phyloP scores from a whole-genome alignment of 2,329 filamentous ascomycete genomes.

The Ceratocystis destructans region DNA sequence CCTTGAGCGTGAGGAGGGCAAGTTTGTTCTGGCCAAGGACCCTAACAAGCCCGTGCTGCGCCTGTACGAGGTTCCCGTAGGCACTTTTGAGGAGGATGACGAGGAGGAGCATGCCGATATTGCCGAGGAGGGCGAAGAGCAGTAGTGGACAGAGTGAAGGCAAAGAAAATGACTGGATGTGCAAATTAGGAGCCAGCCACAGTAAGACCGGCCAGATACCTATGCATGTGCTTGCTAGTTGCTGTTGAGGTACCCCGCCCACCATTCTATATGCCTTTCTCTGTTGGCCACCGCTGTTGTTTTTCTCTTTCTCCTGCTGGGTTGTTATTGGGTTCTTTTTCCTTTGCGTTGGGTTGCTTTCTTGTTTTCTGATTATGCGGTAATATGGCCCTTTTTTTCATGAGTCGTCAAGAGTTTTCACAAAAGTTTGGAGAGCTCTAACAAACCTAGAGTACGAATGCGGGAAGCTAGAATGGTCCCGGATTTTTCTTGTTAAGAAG shows the following conservation, averaged over 20 bases:
- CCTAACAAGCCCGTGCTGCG: slow-evolving; percentile 94
- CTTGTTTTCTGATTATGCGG: slow-evolving; percentile 9
- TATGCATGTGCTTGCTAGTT: neutral
- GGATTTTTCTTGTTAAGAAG: neutral
- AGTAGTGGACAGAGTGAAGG: slow-evolving; percentile 7
- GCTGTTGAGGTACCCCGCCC: neutral
- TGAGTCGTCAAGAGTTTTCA: slow-evolving; percentile 6
- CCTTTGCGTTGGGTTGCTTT: neutral
- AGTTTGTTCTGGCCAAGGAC: slow-evolving; percentile 75
- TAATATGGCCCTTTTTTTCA: slow-evolving; percentile 10
- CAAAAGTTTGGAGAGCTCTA: slow-evolving; percentile 2
- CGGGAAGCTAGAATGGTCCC: neutral
- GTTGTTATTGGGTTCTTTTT: neutral
- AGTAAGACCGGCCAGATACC: neutral
- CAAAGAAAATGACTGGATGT: neutral
- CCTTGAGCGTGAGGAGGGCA: slow-evolving; percentile 59
- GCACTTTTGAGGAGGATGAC: slow-evolving; percentile 73
- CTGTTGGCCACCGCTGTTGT: neutral
- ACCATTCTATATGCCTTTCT: neutral
- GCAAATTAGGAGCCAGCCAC: neutral
- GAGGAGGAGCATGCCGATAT: slow-evolving; percentile 40
- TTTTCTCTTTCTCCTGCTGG: neutral
- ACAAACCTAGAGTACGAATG: neutral
- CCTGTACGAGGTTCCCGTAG: slow-evolving; percentile 76
- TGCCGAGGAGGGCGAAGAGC: slow-evolving; percentile 34